Base-by-base conservation (phyloP, 306 rosid species). In the Rubus parviflorus region DNA sequence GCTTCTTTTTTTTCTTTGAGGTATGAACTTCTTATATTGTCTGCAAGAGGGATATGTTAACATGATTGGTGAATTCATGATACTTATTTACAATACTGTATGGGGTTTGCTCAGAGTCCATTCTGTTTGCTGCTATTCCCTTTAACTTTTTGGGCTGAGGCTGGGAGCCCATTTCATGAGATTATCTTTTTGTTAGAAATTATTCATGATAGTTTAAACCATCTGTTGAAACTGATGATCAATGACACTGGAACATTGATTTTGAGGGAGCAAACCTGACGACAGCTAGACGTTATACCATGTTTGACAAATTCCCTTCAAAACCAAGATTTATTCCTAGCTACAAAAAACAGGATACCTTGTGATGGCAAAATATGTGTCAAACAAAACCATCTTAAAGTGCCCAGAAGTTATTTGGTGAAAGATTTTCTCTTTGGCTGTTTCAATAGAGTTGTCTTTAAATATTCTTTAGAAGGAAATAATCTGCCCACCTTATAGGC, bases 1-100 rank as follows among this genome's bases (percentile, higher is more conserved):
- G 96, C 96, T 70, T 91, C 97, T 10, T 90, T 95, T 86, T 90
- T 92, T 83, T 90, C 97, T 74, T 89, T 95, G 86, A 92, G 98
- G 98, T 95, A 84, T 70, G 78, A 74, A 74, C 75, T 56, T 70
- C 42, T 58, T 68, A 7, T 19, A 5, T 47, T 14, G 43, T 69
- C 35, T 16, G 42, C 49, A 41, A 41, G 71, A 41, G 49, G 42
- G 45, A 52, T 49, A 40, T 22, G 8, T 58, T 47, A 22, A n/a
- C 68, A 17, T 37, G 47, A 14, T 53, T 56, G 43, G 30, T 35
- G 40, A n/a, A 47, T 42, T 60, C 10, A 2, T 60, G 54, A 19
- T 75, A 4, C 40, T 35, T 8, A 12, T 40, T 40, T 40, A 40
- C 4, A 14, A 13, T 62, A 30, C 22, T 37, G 68, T 35, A 6